Conservation (phyloP, 2,329 filamentous ascomycete genomes). For the Colletotrichum coccodes region DNA sequence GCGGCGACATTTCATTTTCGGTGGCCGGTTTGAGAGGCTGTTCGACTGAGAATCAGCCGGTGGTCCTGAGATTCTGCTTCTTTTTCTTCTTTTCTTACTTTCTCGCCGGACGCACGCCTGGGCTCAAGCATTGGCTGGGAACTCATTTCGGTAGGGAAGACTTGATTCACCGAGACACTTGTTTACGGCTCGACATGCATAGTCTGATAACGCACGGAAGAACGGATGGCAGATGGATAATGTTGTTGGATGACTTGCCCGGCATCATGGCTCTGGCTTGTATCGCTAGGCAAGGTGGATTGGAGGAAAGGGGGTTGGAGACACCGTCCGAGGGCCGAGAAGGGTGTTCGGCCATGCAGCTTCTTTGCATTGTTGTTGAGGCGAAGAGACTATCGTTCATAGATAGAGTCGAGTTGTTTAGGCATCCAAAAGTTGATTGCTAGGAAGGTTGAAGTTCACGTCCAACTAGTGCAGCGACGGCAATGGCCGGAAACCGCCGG, state of each 20-base stretch:
- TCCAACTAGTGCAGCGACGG: neutral
- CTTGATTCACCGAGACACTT: slow-evolving; percentile 4
- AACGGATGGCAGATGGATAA: slow-evolving; percentile 6
- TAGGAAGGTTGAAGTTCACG: neutral
- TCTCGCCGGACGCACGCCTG: neutral
- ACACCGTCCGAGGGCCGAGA: neutral
- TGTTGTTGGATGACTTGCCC: slow-evolving; percentile 28
- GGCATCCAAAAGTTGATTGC: slow-evolving; percentile 27
- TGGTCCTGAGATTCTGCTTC: slow-evolving; percentile 12
- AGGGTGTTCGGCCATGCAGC: neutral
- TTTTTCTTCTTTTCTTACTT: slow-evolving; percentile 25
- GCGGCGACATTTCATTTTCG: slow-evolving; percentile 20
- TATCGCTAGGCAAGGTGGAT: slow-evolving; percentile 1
- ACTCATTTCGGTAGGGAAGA: slow-evolving; percentile 5
- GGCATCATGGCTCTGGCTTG: slow-evolving; percentile 16
- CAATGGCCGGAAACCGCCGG: slow-evolving; percentile 25
- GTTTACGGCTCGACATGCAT: neutral
- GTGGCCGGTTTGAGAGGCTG: slow-evolving; percentile 8
- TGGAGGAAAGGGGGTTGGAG: neutral
- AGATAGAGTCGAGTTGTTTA: slow-evolving; percentile 27
- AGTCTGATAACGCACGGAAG: neutral
- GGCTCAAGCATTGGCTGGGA: slow-evolving; percentile 12
- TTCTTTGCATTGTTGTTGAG: slow-evolving; percentile 5
- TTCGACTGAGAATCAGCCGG: slow-evolving; percentile 4
- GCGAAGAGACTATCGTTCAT: slow-evolving; percentile 1